phyloP scores from a whole-genome alignment of 2,329 filamentous ascomycete species.

The Juglanconis juglandina region DNA sequence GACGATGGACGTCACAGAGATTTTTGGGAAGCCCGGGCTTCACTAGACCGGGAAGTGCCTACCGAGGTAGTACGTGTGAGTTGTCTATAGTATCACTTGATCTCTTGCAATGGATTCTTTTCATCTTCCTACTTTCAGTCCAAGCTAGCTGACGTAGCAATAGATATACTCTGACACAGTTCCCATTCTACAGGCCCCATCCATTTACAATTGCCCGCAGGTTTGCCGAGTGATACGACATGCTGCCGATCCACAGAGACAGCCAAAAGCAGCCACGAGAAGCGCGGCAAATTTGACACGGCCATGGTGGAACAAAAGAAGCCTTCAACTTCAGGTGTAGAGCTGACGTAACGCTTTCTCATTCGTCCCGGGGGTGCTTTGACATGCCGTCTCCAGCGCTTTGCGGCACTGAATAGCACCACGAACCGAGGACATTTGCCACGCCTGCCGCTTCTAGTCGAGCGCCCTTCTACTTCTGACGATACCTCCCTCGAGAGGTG shows the following conservation, averaged over 20 bases:
- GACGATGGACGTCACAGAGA: background rate
- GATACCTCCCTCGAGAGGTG: background rate
- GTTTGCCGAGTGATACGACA: background rate
- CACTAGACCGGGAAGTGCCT: background rate
- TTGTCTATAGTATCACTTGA: rapidly evolving
- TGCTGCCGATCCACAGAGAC: background rate
- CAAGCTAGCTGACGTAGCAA: background rate
- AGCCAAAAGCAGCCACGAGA: background rate
- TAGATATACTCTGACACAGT: background rate
- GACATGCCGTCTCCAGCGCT: background rate
- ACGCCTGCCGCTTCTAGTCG: background rate
- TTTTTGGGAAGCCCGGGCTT: background rate
- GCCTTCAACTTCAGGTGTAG: background rate
- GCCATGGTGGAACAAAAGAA: background rate
- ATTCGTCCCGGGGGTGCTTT: background rate
- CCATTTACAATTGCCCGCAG: conserved; percentile 1
- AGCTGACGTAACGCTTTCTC: conserved; percentile 2
- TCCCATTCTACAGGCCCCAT: conserved; percentile 5
- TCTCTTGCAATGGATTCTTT: background rate
- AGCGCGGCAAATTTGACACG: background rate
- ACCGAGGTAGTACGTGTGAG: background rate
- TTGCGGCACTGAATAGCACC: background rate
- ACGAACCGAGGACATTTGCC: background rate
- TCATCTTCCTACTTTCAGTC: too few species aligned
- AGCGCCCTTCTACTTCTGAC: background rate